These are phyloP conservation scores for Rhodotorula sp. DNA, from an alignment of 1,284 basidiomycete species.

Conservation along the genomic window DNA sequence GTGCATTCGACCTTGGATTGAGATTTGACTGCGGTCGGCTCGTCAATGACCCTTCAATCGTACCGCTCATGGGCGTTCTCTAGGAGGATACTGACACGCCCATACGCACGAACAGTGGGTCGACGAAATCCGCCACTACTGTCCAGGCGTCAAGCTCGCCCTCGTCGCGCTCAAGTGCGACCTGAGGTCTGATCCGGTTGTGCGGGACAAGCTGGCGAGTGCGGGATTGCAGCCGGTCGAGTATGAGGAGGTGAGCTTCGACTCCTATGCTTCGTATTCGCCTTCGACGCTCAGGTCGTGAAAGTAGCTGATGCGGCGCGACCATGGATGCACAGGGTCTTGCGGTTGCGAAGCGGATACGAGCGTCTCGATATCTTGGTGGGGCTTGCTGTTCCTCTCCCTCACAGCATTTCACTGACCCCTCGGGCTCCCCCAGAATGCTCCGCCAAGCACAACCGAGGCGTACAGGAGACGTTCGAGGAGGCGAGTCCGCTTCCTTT, in stretches of 20 bases:
- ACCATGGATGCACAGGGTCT: constrained; percentile 57
- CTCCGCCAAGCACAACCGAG: constrained; percentile 91
- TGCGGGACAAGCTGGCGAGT: constrained; percentile 65
- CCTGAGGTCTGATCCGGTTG: constrained; percentile 71
- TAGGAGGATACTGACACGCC: neutral
- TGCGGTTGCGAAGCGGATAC: constrained; percentile 79
- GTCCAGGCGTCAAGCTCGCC: constrained; percentile 88
- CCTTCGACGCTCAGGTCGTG: neutral
- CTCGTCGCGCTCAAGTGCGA: constrained; percentile 94
- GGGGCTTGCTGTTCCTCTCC: constrained; percentile 40
- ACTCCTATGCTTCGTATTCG: neutral
- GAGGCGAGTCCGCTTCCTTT: constrained; percentile 51
- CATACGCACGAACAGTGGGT: constrained; percentile 64
- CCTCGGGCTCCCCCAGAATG: constrained; percentile 63
- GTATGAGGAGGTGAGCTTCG: constrained; percentile 65
- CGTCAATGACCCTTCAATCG: no score
- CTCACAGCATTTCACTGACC: neutral
- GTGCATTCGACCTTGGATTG: constrained; percentile 51
- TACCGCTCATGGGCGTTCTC: no score
- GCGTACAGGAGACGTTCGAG: constrained; percentile 85
- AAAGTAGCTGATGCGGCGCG: neutral
- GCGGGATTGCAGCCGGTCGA: constrained; percentile 68
- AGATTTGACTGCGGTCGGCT: neutral
- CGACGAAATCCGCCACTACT: constrained; percentile 78
- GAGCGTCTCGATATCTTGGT: constrained; percentile 89